Percentiles rank a stretch among this genome's conserved stretches.
phyloP scores from a whole-genome alignment of 192 early-diverging fungal genomes.

The Umbelopsis sp. region DNA sequence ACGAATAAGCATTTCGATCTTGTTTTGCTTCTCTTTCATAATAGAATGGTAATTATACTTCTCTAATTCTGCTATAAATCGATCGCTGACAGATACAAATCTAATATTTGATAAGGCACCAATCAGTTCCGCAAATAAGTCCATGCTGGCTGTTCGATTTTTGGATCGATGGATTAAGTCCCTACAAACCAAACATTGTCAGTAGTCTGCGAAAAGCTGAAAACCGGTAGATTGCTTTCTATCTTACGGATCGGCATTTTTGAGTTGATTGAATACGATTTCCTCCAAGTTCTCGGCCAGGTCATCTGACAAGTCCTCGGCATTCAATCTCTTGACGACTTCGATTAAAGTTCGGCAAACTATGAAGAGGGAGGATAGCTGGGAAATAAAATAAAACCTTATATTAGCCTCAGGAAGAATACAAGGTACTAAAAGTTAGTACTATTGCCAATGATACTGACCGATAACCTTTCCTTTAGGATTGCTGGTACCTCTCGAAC shows the following conservation, averaged over 20 bases:
- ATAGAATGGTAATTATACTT: slow-evolving; percentile 61
- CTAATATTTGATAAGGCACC: slow-evolving; percentile 87
- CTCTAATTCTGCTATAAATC: slow-evolving; percentile 89
- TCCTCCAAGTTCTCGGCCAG: slow-evolving; percentile 90
- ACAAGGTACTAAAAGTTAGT: slow-evolving; percentile 1
- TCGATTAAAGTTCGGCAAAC: slow-evolving; percentile 86
- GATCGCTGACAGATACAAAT: slow-evolving; percentile 92
- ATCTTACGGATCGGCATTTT: slow-evolving; percentile 83
- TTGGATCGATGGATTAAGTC: slow-evolving; percentile 68
- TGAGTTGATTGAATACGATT: slow-evolving; percentile 89
- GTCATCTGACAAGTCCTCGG: slow-evolving; percentile 74
- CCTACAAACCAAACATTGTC: slow-evolving; percentile 27
- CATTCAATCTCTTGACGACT: slow-evolving; percentile 76
- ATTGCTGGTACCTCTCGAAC: slow-evolving; percentile 55
- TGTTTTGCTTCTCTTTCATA: slow-evolving; percentile 69
- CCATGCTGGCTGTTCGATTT: slow-evolving; percentile 86
- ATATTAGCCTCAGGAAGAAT: background rate
- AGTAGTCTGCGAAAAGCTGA: no score
- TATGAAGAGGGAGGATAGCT: slow-evolving; percentile 80
- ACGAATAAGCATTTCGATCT: slow-evolving; percentile 84
- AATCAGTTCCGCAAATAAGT: slow-evolving; percentile 91
- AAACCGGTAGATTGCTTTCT: no score
- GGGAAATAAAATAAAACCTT: slow-evolving; percentile 1
- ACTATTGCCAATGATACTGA: slow-evolving; percentile 28
- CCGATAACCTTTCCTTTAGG: slow-evolving; percentile 65